Conservation (phyloP, 495 filamentous ascomycete genomes). For the Annulohypoxylon maeteangense region DNA sequence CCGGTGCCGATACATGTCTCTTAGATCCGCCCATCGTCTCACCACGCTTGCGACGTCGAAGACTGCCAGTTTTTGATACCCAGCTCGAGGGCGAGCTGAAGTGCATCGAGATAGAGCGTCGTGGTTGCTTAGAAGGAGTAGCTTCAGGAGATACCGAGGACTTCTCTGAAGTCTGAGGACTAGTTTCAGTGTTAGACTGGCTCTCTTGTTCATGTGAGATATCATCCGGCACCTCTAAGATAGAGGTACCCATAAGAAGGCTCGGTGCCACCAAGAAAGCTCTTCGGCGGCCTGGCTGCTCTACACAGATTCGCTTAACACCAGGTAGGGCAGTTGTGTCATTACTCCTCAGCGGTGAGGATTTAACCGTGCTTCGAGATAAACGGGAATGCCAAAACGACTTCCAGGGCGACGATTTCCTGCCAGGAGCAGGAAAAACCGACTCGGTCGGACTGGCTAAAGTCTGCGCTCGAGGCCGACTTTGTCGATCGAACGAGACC, state of each 20-base stretch:
- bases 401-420: conserved; percentile 51
- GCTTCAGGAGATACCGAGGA: conserved; percentile 38
- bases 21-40: conserved; percentile 52
- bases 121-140: conserved; percentile 54
- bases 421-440: conserved; percentile 9
- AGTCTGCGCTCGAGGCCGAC: conserved; percentile 41
- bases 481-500: conserved; percentile 50
- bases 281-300: conserved; percentile 27
- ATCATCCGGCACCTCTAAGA: conserved; percentile 25
- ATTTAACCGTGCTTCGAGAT: conserved; percentile 25
- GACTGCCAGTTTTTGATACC: conserved; percentile 61
- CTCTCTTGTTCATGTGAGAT: conserved; percentile 6
- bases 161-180: conserved; percentile 37
- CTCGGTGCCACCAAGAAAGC: conserved; percentile 42
- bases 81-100: conserved; percentile 62
- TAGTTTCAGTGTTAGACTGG: conserved; percentile 32
- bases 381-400: conserved; percentile 59
- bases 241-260: conserved; percentile 30
- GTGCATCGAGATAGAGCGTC: conserved; percentile 64
- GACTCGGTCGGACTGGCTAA: conserved; percentile 27
- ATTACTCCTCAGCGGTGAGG: conserved; percentile 25
- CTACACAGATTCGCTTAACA: conserved; percentile 39
- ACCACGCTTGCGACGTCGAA: conserved; percentile 58
- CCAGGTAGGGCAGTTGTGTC: conserved; percentile 25
- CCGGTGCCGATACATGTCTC: conserved; percentile 59